Base-by-base conservation (phyloP, 2,329 filamentous ascomycete genomes). In the Dactylellina haptotyla region DNA sequence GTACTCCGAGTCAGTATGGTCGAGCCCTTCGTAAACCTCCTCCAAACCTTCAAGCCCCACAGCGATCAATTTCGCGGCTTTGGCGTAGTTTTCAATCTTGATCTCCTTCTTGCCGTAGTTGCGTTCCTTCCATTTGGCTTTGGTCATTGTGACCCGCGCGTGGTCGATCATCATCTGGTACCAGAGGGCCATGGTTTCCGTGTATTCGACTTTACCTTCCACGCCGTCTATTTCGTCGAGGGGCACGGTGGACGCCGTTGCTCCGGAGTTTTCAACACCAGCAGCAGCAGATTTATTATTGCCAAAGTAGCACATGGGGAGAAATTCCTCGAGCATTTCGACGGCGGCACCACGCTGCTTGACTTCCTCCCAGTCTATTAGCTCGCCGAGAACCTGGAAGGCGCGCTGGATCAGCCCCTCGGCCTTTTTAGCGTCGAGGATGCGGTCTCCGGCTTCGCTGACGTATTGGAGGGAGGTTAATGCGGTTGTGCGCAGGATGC, bases 111-210 rank as follows among this genome's bases (percentile, higher is more conserved):
- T 18, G 9, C 43, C 43, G 28, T 54, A 23, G 2, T 28, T 10
- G 2, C 26, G 16, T 43, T 72, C 25, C 18, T 72, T 72, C 25
- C 46, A 51, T 23, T 72, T 34, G 9, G 67, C 56, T 37, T 72
- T 72, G 14, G 46, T 30, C 18, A 65, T n/a, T 10, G 67, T 72
- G 28, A 72, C 59, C 4, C 34, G 48, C 2, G 39, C 67, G 39
- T 72, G 59, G 32, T 72, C 34, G 16, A 65, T 53, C 67, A 72
- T 72, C 59, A 72, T 65, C 23, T 72, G 67, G 37, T 72, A 72
- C 59, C 59, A 72, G 14, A 72, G 46, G 2, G 57, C 59, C 59
- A 72, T 65, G 9, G 25, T 54, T 39, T 72, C 67, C 1, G 53
- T 56, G 20, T 37, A 72, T 20, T 72, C 58, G 8, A 72, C 28